Conservation (phyloP, 225 moss, liverwort and hornwort genomes). For the Antitrichia curtipendula region DNA sequence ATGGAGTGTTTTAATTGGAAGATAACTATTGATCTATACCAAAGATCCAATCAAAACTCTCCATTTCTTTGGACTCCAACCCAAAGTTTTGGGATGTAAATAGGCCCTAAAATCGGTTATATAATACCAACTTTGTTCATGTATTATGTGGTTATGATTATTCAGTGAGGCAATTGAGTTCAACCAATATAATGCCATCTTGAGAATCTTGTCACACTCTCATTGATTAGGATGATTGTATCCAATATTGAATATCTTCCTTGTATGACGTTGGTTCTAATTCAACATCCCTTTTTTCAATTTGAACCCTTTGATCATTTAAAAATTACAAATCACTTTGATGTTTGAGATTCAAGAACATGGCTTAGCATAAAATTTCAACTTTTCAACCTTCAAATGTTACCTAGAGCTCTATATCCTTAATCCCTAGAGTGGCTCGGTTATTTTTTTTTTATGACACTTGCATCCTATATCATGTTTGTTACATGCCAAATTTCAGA, state of each 20-base stretch:
- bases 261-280: not conserved
- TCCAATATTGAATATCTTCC: rapidly evolving
- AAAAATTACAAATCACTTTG: not conserved
- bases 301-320: not conserved
- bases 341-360: not conserved
- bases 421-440: rapidly evolving
- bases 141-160: too few relatives aligned
- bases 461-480: not conserved
- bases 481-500: not conserved
- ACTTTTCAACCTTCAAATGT: rapidly evolving
- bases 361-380: rapidly evolving
- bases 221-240: not conserved
- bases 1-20: too few relatives aligned
- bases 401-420: not conserved
- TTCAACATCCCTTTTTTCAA: not conserved
- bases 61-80: too few relatives aligned
- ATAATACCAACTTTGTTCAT: not conserved
- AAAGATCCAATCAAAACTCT: too few relatives aligned
- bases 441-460: not conserved
- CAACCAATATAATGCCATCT: not conserved
- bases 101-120: not conserved
- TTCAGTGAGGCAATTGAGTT: too few relatives aligned
- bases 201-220: not conserved
- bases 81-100: too few relatives aligned
- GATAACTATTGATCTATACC: too few relatives aligned